Base-by-base conservation (phyloP, 2,329 filamentous ascomycete genomes). In the Zalaria sp. region DNA sequence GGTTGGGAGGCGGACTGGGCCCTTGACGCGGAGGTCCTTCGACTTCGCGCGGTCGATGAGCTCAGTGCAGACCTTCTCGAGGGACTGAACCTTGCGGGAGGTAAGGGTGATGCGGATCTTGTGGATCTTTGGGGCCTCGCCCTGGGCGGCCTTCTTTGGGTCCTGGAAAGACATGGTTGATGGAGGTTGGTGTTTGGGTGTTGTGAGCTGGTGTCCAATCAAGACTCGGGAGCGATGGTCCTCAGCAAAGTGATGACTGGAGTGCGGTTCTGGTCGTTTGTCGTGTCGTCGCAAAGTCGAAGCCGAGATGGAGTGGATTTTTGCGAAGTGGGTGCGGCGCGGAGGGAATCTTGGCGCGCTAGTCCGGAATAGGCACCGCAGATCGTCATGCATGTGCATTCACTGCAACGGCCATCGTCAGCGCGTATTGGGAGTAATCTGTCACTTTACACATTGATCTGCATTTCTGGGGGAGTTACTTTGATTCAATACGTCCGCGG, bases 1-100 rank as follows among this genome's bases (percentile, higher is more conserved):
- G 75, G 88, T 95, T 60, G 91, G 87, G 61, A 95, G 83, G 63
- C 89, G 87, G 69, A 96, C 89, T 65, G 89, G 87, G 63, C 91
- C 89, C 83, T 96, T 96, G 74, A 93, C 86, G 66, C 83, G 83
- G 62, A 98, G 84, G 66, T 93, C 87, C 88, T 98, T 98, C 75
- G 75, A 80, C 77, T 93, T 93, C 64, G 91, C 87, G 64, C 91
- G 89, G 73, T 98, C 91, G 67, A 96, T 88, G 67, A 98, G 84
- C 75, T 96, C 91, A 64, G 79, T 75, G 79, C 86, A 95, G 66
- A 96, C 89, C 75, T 93, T 94, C 80, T 96, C 91, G 64, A 96
- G 85, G 57, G 87, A 80, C 64, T 81, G 73, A 64, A 96, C 89
- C 74, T 95, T 95, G 75, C 85, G 84, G 61, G 78, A 84, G 67